Percentiles rank a stretch among this genome's conserved stretches.
Conservation (phyloP, 805 yeast species). For the Candida ovalis region DNA sequence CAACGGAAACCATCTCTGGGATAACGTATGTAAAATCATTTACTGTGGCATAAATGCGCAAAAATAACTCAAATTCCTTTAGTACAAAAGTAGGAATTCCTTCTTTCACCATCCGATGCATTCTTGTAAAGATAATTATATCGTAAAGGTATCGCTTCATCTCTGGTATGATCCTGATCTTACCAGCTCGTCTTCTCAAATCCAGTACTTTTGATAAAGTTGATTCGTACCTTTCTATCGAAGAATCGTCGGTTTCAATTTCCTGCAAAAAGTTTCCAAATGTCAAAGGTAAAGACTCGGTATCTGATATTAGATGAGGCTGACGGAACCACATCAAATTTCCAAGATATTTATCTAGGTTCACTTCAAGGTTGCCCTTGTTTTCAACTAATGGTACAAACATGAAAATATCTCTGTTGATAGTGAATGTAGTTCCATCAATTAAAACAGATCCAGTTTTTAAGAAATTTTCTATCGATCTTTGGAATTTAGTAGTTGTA, state of each 20-base stretch:
- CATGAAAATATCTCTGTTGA: slow-evolving; percentile 16
- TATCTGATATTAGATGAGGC: slow-evolving; percentile 12
- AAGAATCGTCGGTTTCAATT: neutral
- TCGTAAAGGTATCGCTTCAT: slow-evolving; percentile 54
- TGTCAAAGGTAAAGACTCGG: neutral
- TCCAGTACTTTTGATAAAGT: slow-evolving; percentile 1
- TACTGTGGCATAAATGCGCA: slow-evolving; percentile 39
- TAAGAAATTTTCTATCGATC: slow-evolving; percentile 3
- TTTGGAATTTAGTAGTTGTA: slow-evolving; percentile 8
- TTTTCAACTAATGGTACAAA: slow-evolving; percentile 20
- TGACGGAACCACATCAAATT: slow-evolving; percentile 32
- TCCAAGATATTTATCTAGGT: slow-evolving; percentile 18
- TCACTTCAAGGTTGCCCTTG: slow-evolving; percentile 15
- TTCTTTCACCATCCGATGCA: slow-evolving; percentile 48
- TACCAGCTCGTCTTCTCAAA: neutral
- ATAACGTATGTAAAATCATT: slow-evolving; percentile 41
- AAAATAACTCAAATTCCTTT: slow-evolving; percentile 38
- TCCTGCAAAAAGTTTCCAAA: neutral
- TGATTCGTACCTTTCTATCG: neutral
- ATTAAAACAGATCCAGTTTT: neutral
- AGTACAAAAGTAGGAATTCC: slow-evolving; percentile 50
- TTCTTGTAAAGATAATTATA: slow-evolving; percentile 47
- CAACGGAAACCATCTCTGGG: slow-evolving; percentile 49
- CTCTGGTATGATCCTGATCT: slow-evolving; percentile 44
- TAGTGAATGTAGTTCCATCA: neutral